A percentile compares a stretch with the other conserved stretches of the same genome.
These are phyloP conservation scores for Biscogniauxia mediterranea DNA, from an alignment of 2,329 filamentous ascomycete genomes.

Conservation along the genomic window DNA sequence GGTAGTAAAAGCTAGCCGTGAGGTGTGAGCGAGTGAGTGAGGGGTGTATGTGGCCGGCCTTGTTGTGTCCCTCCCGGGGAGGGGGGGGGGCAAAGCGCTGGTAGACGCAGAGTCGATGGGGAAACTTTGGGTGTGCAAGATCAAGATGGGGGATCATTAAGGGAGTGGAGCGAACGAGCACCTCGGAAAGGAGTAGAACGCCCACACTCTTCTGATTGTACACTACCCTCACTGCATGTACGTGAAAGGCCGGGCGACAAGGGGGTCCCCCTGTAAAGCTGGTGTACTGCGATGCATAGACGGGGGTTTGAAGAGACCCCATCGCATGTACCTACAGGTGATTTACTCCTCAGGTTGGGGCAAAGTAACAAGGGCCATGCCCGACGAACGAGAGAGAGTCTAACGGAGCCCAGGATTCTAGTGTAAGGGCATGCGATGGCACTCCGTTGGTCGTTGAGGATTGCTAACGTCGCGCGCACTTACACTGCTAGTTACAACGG, in stretches of 20 bases:
- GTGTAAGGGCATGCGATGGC: background rate
- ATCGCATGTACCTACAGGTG: conserved; percentile 26
- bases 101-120: conserved; percentile 1
- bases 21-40: conserved; percentile 2
- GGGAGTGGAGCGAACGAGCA: conserved; percentile 24
- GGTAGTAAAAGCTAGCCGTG: conserved; percentile 14
- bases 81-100: conserved; percentile 12
- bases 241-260: conserved; percentile 25
- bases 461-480: background rate
- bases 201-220: conserved; percentile 8
- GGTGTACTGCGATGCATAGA: conserved; percentile 28
- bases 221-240: conserved; percentile 20
- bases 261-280: conserved; percentile 25
- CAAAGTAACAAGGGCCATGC: background rate
- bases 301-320: conserved; percentile 24
- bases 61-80: background rate
- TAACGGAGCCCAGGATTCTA: background rate
- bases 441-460: background rate
- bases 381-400: background rate
- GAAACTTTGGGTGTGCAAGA: conserved; percentile 22
- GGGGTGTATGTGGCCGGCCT: conserved; percentile 18
- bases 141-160: conserved; percentile 28
- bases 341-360: conserved; percentile 9
- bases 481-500: background rate
- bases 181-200: conserved; percentile 12